A percentile compares a stretch with the other conserved stretches of the same genome.
phyloP scores from a whole-genome alignment of 768 basidiomycete genomes.

The Amanita inopinata region DNA sequence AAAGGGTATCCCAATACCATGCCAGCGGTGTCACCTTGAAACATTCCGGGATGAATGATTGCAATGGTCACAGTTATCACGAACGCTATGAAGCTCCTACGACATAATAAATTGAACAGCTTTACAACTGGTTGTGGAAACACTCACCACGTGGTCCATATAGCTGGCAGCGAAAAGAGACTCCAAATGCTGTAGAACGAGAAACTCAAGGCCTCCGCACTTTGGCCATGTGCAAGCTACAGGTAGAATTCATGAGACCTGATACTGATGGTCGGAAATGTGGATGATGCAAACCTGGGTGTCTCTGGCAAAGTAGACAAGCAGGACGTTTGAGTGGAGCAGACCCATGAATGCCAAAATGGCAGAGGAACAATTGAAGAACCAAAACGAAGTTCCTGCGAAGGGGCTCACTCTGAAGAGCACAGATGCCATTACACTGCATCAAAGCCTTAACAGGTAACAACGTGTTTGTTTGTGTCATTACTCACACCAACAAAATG shows the following conservation, averaged over 20 bases:
- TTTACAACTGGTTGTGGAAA: too few species aligned
- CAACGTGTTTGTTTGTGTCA: not conserved
- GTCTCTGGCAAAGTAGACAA: not conserved
- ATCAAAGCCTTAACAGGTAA: not conserved
- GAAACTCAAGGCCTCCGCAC: not conserved
- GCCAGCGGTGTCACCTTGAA: too few species aligned
- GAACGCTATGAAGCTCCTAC: not conserved
- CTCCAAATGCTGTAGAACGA: conserved; percentile 1
- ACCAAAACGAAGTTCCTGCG: not conserved
- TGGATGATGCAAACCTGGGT: not conserved
- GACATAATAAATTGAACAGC: too few species aligned
- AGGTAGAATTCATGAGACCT: not conserved
- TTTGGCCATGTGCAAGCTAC: not conserved
- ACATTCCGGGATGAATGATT: too few species aligned
- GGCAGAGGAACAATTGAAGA: not conserved
- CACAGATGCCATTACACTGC: not conserved
- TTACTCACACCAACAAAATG: conserved; percentile 1
- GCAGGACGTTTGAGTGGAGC: not conserved
- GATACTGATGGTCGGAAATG: too few species aligned
- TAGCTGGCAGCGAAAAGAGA: not conserved
- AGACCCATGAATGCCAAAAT: not conserved
- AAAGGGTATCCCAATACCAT: too few species aligned
- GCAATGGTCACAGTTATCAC: too few species aligned
- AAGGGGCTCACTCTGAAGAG: not conserved
- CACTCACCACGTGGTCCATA: not conserved